Conservation (phyloP, 768 basidiomycete species). For the Paxillus rubicundulus region DNA sequence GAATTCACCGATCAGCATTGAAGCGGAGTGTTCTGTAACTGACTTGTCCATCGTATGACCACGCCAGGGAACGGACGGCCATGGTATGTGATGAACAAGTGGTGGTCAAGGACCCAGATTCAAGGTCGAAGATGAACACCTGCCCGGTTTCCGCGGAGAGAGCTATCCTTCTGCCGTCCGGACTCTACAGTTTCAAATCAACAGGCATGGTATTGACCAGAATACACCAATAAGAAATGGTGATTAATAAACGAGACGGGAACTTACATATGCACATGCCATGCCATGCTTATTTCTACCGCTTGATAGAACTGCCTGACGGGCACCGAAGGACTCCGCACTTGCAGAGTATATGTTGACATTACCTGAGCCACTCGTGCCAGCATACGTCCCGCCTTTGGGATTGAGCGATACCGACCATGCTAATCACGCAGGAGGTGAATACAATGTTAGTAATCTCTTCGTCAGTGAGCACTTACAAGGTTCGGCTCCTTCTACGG, state of each 20-base stretch:
- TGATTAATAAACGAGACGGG: not conserved
- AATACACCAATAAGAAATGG: constrained; percentile 1
- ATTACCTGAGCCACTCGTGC: constrained; percentile 70
- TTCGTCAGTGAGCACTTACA: constrained; percentile 45
- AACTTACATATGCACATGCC: constrained; percentile 64
- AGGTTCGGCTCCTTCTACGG: constrained; percentile 56
- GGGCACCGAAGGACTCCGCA: constrained; percentile 62
- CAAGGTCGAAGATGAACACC: constrained; percentile 81
- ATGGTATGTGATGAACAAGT: constrained; percentile 89
- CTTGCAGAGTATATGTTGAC: constrained; percentile 67
- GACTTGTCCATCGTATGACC: constrained; percentile 89
- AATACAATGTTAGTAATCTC: too few relatives aligned
- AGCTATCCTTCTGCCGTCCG: constrained; percentile 80
- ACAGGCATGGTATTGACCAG: not conserved
- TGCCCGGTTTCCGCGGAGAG: constrained; percentile 86
- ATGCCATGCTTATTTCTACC: constrained; percentile 79
- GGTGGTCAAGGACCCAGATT: constrained; percentile 57
- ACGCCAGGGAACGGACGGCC: constrained; percentile 81
- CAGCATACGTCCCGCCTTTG: constrained; percentile 66
- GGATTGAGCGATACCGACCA: constrained; percentile 69
- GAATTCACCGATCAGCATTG: not conserved
- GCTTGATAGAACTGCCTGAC: constrained; percentile 55
- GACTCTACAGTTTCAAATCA: constrained; percentile 54
- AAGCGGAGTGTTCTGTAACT: constrained; percentile 20
- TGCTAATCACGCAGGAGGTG: not conserved